Evolutionary conservation across 345 rosid genomes (phyloP).

Genomic region (Noccaea caerulescens): DNA sequence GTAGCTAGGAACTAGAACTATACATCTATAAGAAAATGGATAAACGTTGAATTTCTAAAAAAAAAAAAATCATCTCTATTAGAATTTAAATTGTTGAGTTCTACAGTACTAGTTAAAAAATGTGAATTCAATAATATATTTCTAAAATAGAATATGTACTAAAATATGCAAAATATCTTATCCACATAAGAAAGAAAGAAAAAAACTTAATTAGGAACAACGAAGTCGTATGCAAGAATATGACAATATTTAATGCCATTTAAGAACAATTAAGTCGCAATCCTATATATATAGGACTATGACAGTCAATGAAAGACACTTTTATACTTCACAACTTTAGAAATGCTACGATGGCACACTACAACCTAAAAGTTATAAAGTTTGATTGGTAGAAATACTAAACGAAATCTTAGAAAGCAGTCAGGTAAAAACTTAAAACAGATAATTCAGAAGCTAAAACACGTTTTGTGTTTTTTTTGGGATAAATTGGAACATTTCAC

Average conservation of each 20-base stretch:
- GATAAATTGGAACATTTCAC: neutral
- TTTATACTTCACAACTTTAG: conserved; percentile 27
- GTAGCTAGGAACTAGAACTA: neutral
- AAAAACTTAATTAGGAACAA: neutral
- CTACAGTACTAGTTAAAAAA: neutral
- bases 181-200: neutral
- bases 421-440: neutral
- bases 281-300: conserved; percentile 9
- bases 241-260: conserved; percentile 32
- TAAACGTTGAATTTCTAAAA: neutral
- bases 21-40: neutral
- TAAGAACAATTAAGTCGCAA: conserved; percentile 34
- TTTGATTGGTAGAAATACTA: neutral
- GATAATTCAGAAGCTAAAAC: neutral
- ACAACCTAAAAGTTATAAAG: conserved; percentile 1
- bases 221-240: conserved; percentile 27
- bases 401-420: neutral
- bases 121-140: neutral
- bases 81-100: neutral
- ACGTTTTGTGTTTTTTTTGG: neutral
- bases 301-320: conserved; percentile 20
- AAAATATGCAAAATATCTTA: too few relatives aligned
- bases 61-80: neutral
- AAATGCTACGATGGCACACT: conserved; percentile 24
- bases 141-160: too few relatives aligned